Evolutionary conservation across 768 basidiomycete genomes (phyloP).

Genomic region (Porpolomopsis calyptriformis): DNA sequence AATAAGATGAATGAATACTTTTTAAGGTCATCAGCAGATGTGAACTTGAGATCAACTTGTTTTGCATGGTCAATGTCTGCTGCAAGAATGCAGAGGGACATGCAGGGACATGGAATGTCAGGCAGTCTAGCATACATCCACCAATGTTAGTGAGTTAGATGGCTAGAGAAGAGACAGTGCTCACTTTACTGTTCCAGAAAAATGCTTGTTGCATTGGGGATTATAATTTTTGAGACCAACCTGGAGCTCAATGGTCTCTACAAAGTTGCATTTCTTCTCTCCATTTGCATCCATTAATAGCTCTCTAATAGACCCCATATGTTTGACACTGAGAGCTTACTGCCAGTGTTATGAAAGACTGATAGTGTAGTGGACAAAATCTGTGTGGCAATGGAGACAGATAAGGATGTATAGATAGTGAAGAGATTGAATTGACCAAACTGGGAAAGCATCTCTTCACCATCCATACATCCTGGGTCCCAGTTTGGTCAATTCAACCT

Average conservation of each 20-base stretch:
- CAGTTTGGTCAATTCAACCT: too few relatives aligned
- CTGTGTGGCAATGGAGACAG: too few relatives aligned
- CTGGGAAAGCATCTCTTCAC: too few relatives aligned
- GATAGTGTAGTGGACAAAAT: too few relatives aligned
- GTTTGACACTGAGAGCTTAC: constrained; percentile 98
- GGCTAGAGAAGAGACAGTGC: constrained; percentile 14
- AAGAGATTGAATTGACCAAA: too few relatives aligned
- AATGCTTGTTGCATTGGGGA: constrained; percentile 99
- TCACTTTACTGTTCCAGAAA: constrained; percentile 96
- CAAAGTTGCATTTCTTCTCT: constrained; percentile 88
- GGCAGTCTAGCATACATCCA: constrained; percentile 67
- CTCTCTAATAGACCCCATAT: constrained; percentile 97
- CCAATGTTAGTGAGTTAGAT: constrained; percentile 7
- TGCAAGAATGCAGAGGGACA: constrained; percentile 99
- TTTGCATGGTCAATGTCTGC: constrained; percentile 98
- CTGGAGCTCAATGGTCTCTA: constrained; percentile 94
- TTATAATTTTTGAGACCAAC: constrained; percentile 99
- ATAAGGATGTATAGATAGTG: too few relatives aligned
- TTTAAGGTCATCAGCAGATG: constrained; percentile 99
- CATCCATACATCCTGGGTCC: too few relatives aligned
- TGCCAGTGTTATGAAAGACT: constrained; percentile 21
- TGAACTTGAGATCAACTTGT: constrained; percentile 96
- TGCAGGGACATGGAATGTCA: constrained; percentile 94
- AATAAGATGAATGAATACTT: constrained; percentile 46
- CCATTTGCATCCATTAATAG: constrained; percentile 73